Evolutionary conservation across 1,284 basidiomycete genomes (phyloP).

Genomic region (Puccinia polysora): DNA sequence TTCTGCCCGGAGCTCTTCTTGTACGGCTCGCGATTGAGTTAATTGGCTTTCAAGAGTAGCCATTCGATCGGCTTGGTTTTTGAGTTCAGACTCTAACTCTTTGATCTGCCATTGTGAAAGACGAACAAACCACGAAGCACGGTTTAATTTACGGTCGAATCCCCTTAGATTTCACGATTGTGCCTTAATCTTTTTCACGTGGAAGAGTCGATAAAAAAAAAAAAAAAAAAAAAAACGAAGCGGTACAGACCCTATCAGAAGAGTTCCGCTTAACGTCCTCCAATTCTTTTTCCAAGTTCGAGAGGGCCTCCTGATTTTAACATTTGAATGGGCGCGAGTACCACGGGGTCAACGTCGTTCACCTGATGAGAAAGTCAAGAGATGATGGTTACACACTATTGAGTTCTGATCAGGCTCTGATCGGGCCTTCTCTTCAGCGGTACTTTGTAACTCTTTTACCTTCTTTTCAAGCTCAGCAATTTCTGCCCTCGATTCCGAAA

Average conservation of each 20-base stretch:
- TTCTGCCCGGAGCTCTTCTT: neutral
- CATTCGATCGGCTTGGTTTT: neutral
- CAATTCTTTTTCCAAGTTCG: neutral
- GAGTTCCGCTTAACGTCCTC: neutral
- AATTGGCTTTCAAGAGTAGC: neutral
- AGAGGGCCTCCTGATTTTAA: neutral
- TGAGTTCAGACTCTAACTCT: neutral
- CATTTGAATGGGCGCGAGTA: neutral
- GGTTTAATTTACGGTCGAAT: neutral
- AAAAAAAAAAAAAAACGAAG: too few relatives aligned
- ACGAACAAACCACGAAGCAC: neutral
- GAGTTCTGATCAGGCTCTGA: neutral
- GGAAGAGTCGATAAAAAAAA: too few relatives aligned
- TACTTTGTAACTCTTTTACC: constrained; percentile 5
- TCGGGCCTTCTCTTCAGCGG: neutral
- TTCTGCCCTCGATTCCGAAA: constrained; percentile 25
- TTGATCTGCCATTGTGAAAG: neutral
- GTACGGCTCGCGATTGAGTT: neutral
- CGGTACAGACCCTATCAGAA: neutral
- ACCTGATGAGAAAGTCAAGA: neutral
- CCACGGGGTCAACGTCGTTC: neutral
- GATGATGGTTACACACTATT: neutral
- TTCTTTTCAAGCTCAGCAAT: neutral
- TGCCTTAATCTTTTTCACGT: too few relatives aligned
- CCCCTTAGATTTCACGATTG: too few relatives aligned